Percentiles rank a stretch among this genome's conserved stretches.
These are phyloP conservation scores for Cubamyces lactineus DNA, from an alignment of 768 basidiomycete genomes.

Conservation along the genomic window DNA sequence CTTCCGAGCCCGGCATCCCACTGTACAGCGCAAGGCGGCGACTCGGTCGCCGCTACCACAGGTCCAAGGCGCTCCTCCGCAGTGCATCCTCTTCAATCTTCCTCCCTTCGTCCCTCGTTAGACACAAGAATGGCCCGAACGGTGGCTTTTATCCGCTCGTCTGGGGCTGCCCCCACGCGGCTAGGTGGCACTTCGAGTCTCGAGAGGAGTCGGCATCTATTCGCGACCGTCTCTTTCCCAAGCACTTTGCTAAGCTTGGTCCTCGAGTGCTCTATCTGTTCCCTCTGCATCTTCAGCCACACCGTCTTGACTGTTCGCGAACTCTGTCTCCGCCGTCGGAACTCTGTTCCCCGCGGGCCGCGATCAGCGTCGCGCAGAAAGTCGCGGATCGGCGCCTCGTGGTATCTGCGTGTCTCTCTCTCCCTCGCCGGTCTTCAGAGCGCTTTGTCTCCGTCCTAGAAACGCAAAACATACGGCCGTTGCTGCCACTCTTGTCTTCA, in stretches of 20 bases:
- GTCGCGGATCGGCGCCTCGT: constrained; percentile 5
- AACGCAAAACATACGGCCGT: constrained; percentile 4
- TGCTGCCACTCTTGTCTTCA: constrained; percentile 4
- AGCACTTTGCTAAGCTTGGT: not conserved
- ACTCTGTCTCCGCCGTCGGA: not conserved
- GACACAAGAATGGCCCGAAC: constrained; percentile 1
- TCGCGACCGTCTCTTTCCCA: not conserved
- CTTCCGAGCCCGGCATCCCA: constrained; percentile 7
- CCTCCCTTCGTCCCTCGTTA: not conserved
- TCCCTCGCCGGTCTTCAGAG: not conserved
- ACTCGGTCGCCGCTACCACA: constrained; percentile 2
- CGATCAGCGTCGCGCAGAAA: not conserved
- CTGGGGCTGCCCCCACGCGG: constrained; percentile 19
- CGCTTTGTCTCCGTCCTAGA: constrained; percentile 9
- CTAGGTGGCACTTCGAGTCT: constrained; percentile 13
- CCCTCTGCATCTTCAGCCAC: not conserved
- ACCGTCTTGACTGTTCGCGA: not conserved
- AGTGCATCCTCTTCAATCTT: not conserved
- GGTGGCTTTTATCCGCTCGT: not conserved
- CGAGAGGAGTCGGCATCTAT: constrained; percentile 4
- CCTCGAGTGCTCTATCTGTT: not conserved
- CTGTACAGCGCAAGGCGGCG: constrained; percentile 4
- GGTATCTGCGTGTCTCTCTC: not conserved
- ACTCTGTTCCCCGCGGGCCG: not conserved
- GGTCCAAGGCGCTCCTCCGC: constrained; percentile 1